These are phyloP conservation scores for Rutstroemia sp. DNA, from an alignment of 2,329 filamentous ascomycete species.

Conservation along the genomic window DNA sequence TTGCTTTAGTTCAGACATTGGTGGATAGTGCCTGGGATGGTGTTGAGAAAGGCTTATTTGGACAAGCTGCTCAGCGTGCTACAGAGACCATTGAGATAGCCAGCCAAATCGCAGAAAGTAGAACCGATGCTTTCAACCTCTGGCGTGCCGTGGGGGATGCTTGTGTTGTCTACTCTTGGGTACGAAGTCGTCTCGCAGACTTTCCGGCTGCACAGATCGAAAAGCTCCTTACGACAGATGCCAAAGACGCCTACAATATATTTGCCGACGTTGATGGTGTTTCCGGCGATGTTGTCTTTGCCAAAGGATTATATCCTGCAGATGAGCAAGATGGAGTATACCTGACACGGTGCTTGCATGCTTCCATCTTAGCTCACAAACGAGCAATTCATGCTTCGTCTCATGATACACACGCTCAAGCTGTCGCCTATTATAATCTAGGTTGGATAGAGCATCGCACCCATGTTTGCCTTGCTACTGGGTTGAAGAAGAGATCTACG, in stretches of 20 bases:
- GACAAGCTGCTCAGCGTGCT: conserved; percentile 69
- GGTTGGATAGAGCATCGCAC: conserved; percentile 89
- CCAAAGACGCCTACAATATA: conserved; percentile 48
- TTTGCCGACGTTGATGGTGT: conserved; percentile 65
- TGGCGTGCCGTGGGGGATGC: conserved; percentile 93
- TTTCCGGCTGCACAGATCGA: conserved; percentile 55
- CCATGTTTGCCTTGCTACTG: conserved; percentile 55
- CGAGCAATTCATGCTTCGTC: conserved; percentile 68
- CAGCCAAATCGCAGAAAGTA: conserved; percentile 48
- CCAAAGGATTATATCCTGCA: conserved; percentile 28
- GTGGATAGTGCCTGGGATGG: conserved; percentile 73
- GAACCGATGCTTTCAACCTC: conserved; percentile 75
- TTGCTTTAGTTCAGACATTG: conserved; percentile 82
- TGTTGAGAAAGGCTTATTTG: conserved; percentile 78
- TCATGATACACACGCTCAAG: conserved; percentile 76
- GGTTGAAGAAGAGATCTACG: conserved; percentile 48
- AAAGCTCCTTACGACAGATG: conserved; percentile 49
- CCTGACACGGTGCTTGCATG: conserved; percentile 55
- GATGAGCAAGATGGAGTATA: conserved; percentile 32
- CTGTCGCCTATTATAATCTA: conserved; percentile 94
- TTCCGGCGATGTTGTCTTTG: conserved; percentile 33
- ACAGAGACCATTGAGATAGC: conserved; percentile 63
- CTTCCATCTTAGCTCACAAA: conserved; percentile 80
- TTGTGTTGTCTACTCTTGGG: conserved; percentile 73
- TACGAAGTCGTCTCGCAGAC: conserved; percentile 58